A percentile compares a stretch with the other conserved stretches of the same genome.
phyloP scores from a whole-genome alignment of 2,329 filamentous ascomycete species.

The Pezicula carpinea region DNA sequence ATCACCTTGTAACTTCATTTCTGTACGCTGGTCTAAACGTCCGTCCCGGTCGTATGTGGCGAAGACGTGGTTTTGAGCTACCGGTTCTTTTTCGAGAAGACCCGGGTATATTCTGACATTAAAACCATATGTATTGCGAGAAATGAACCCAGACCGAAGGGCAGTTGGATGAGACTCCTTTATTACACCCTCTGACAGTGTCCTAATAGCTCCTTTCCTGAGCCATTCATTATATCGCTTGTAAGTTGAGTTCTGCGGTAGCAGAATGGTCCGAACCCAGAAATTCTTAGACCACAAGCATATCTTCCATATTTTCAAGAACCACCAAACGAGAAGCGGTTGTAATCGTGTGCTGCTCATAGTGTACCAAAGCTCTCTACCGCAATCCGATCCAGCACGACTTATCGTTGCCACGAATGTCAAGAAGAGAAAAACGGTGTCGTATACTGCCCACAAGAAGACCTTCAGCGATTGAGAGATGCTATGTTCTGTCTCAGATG shows the following conservation, averaged over 20 bases:
- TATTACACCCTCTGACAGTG: constrained; percentile 5
- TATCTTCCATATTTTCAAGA: constrained; percentile 28
- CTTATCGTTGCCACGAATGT: constrained; percentile 33
- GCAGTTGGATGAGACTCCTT: constrained; percentile 1
- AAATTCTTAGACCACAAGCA: constrained; percentile 29
- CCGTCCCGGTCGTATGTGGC: background rate
- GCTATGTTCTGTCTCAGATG: constrained; percentile 3
- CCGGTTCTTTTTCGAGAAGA: background rate
- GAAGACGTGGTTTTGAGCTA: background rate
- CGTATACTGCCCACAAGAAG: constrained; percentile 11
- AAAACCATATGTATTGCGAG: background rate
- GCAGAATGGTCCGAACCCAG: constrained; percentile 19
- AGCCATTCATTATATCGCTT: constrained; percentile 9
- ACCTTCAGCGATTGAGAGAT: constrained; percentile 2
- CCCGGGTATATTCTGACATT: constrained; percentile 1
- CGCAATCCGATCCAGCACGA: constrained; percentile 31
- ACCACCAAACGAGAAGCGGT: constrained; percentile 18
- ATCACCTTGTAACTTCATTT: background rate
- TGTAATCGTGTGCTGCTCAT: constrained; percentile 25
- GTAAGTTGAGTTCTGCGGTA: constrained; percentile 5
- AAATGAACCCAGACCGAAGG: constrained; percentile 7
- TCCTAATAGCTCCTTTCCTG: constrained; percentile 1
- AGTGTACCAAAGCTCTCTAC: constrained; percentile 32
- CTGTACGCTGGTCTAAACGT: background rate
- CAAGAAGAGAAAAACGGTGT: constrained; percentile 22